Evolutionary conservation across 1,139 yeast genomes (phyloP).

Genomic region (Candida mesenterica): DNA sequence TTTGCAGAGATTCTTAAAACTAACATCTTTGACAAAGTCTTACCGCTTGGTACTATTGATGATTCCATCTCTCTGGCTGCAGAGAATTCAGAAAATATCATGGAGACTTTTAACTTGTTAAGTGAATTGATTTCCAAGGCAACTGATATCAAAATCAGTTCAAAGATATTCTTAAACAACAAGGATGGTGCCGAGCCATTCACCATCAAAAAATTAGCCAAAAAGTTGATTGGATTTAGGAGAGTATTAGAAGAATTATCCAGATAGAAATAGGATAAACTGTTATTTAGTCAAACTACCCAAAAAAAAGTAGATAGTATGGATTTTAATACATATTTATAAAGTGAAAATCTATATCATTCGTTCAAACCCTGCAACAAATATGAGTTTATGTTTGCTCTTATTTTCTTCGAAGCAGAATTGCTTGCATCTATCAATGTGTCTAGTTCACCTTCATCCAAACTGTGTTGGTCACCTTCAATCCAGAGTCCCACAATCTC

Average conservation of each 20-base stretch:
- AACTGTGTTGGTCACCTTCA: constrained; percentile 34
- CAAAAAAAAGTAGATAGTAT: constrained; percentile 11
- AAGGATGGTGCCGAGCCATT: constrained; percentile 24
- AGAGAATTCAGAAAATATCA: constrained; percentile 27
- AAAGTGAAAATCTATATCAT: not conserved
- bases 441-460: constrained; percentile 28
- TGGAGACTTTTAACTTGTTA: constrained; percentile 33
- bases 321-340: too few species aligned
- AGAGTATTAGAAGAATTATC: constrained; percentile 46
- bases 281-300: too few species aligned
- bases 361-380: constrained; percentile 15
- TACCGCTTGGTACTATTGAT: constrained; percentile 26
- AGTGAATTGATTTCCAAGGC: constrained; percentile 35
- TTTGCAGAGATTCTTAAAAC: constrained; percentile 34
- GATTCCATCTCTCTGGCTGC: constrained; percentile 28
- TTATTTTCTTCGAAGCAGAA: constrained; percentile 40
- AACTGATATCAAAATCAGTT: constrained; percentile 39
- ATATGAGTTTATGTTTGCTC: constrained; percentile 45
- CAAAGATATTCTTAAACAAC: constrained; percentile 37
- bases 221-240: constrained; percentile 43
- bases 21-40: constrained; percentile 32
- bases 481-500: constrained; percentile 59
- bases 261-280: constrained; percentile 21
- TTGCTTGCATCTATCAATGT: constrained; percentile 41
- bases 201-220: constrained; percentile 33